phyloP scores from a whole-genome alignment of 805 yeast genomes.

The Candida bentonensis region DNA sequence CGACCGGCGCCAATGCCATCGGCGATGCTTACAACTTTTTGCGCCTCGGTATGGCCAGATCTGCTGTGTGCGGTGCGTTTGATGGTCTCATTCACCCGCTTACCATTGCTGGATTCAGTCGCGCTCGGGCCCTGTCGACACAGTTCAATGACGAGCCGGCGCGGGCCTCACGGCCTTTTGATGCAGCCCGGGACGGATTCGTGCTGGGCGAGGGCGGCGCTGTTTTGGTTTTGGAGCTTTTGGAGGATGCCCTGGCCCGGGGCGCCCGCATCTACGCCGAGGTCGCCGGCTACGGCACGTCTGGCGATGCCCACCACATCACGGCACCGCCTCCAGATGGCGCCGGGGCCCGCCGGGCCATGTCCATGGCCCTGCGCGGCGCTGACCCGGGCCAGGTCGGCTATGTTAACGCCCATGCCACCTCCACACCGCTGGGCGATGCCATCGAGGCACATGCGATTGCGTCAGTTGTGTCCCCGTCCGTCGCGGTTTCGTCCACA shows the following conservation, averaged over 20 bases:
- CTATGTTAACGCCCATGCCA: constrained; percentile 93
- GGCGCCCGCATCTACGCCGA: constrained; percentile 67
- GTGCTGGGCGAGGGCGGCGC: constrained; percentile 93
- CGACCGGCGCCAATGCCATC: constrained; percentile 86
- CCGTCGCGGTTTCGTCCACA: constrained; percentile 49
- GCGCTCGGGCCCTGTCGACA: constrained; percentile 70
- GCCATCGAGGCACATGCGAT: constrained; percentile 75
- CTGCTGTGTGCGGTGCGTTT: constrained; percentile 88
- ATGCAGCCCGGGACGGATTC: constrained; percentile 63
- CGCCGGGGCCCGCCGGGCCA: constrained; percentile 70
- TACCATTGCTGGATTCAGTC: constrained; percentile 78
- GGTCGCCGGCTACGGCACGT: constrained; percentile 73
- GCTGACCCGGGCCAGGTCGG: constrained; percentile 40
- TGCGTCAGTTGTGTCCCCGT: constrained; percentile 26
- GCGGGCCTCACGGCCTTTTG: constrained; percentile 79
- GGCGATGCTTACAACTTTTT: constrained; percentile 88
- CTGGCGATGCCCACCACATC: constrained; percentile 86
- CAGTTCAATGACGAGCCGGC: constrained; percentile 46
- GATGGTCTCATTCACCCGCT: constrained; percentile 81
- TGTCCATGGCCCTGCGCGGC: constrained; percentile 53
- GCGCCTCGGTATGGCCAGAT: constrained; percentile 64
- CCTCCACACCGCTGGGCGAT: constrained; percentile 84
- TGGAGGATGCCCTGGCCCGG: constrained; percentile 58
- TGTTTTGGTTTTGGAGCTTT: constrained; percentile 56
- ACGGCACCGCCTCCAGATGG: constrained; percentile 83